Evolutionary conservation across 352 stramenopile genomes (phyloP).

Genomic region (Phytophthora quininea): DNA sequence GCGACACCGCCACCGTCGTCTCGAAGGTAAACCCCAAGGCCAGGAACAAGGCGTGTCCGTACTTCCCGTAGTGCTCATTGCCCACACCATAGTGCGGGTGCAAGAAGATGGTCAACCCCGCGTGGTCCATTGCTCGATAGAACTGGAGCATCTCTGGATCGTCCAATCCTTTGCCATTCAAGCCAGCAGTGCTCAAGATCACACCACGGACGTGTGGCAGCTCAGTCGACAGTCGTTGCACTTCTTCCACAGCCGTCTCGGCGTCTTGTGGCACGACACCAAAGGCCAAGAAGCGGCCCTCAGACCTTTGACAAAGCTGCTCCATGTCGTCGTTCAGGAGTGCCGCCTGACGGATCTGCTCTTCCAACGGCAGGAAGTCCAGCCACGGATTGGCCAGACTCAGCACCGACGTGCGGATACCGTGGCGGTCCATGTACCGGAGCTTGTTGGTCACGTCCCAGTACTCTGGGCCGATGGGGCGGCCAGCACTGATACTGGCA

Average conservation of each 20-base stretch:
- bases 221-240: constrained; percentile 40
- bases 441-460: constrained; percentile 60
- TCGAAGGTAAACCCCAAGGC: constrained; percentile 75
- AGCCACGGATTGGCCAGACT: constrained; percentile 77
- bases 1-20: constrained; percentile 64
- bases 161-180: constrained; percentile 64
- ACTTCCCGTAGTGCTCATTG: constrained; percentile 62
- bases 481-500: constrained; percentile 44
- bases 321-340: constrained; percentile 67
- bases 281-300: constrained; percentile 57
- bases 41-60: constrained; percentile 63
- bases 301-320: constrained; percentile 43
- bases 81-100: constrained; percentile 75
- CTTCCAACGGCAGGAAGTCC: constrained; percentile 57
- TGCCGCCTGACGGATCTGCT: constrained; percentile 50
- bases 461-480: constrained; percentile 68
- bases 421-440: constrained; percentile 69
- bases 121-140: constrained; percentile 49
- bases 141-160: constrained; percentile 60
- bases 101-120: constrained; percentile 60
- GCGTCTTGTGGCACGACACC: constrained; percentile 52
- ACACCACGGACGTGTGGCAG: constrained; percentile 50
- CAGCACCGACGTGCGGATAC: constrained; percentile 59
- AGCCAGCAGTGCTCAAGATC: constrained; percentile 60
- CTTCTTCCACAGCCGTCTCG: constrained; percentile 39